Percentiles rank a stretch among this genome's conserved stretches.
These are phyloP conservation scores for Lenwebbia sp. DNA, from an alignment of 345 rosid species.

Conservation along the genomic window DNA sequence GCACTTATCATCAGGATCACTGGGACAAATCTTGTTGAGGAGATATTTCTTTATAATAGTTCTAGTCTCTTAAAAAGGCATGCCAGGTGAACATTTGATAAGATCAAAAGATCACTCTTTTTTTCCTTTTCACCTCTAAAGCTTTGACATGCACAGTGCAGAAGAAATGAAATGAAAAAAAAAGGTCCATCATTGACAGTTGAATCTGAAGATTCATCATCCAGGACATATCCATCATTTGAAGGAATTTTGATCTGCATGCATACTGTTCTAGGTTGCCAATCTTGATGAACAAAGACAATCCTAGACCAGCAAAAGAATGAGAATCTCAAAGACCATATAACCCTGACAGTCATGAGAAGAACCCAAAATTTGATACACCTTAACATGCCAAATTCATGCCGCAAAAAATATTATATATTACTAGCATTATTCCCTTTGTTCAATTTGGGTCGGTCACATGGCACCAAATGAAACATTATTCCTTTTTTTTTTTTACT, in stretches of 20 bases:
- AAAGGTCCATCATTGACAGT: neutral
- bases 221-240: neutral
- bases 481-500: neutral
- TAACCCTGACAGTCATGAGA: neutral
- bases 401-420: neutral
- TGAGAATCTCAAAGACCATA: neutral
- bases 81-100: neutral
- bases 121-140: neutral
- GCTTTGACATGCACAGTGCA: neutral
- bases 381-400: neutral
- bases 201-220: neutral
- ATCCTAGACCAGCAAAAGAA: neutral
- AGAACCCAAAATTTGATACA: neutral
- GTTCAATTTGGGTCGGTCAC: neutral
- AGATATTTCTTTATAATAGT: neutral
- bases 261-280: neutral
- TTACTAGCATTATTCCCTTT: neutral
- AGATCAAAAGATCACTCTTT: neutral
- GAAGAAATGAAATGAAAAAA: neutral
- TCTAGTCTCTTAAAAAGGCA: neutral
- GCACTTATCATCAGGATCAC: neutral
- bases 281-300: neutral
- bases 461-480: neutral
- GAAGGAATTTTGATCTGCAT: neutral
- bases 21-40: neutral